Base-by-base conservation (phyloP, 805 yeast species). In the Starmerella riodocensis region DNA sequence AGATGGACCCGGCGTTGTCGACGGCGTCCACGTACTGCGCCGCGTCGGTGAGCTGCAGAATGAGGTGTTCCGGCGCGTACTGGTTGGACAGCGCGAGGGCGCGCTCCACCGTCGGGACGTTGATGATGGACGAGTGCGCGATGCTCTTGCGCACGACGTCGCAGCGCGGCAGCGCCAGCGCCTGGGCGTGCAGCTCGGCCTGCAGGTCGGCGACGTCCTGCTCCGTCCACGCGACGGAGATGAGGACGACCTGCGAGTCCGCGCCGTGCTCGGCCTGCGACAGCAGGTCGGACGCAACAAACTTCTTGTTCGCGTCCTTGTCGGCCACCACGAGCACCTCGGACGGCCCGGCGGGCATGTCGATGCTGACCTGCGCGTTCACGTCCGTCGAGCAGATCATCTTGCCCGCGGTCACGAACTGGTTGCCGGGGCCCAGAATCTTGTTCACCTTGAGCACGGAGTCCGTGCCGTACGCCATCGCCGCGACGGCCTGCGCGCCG, bases 271-370 rank as follows among this genome's bases (percentile, higher is more conserved):
- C 99, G 22, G 99, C 99, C 65, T 91, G 99, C 0, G 97, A 86
- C 43, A 91, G 68, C 56, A 91, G 69, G 60, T 91, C 99, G 48
- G 85, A 74, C n/a, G 96, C 98, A 23, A 91, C 98, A 60, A 83
- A 91, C 54, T 85, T 94, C 19, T 93, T 88, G 61, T 85, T 94
- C 11, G 96, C 83, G 33, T 70, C 56, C 43, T 67, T 72, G 59
- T 91, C 99, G 34, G 94, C 94, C 52, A 91, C 67, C 5, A 88
- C 99, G 43, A 91, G 68, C 19, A 91, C 99, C 63, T 91, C 99
- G 37, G 94, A 81, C 22, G 99, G 99, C 8, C 99, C 99, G 20
- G 99, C 99, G 36, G 99, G 99, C 97, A 91, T 88, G 61, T 91
- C 99, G 51, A 91, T 91, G 14, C 94, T 81, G 57, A 95, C 91